These are phyloP conservation scores for Albophoma yamanashiensis DNA, from an alignment of 2,329 filamentous ascomycete species.

Conservation along the genomic window DNA sequence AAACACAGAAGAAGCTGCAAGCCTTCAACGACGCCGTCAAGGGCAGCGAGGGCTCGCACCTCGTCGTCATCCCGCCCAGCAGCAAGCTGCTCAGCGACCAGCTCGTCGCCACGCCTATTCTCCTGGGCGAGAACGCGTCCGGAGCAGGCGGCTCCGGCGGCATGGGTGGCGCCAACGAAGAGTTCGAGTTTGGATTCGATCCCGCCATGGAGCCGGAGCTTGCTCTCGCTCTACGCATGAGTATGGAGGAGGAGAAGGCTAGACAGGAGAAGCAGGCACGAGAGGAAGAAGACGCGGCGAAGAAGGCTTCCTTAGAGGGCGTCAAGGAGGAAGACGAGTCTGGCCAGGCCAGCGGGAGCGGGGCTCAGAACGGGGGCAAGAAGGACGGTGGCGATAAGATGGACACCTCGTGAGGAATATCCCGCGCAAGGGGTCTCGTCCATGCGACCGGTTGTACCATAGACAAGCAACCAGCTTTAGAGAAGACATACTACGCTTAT, in stretches of 20 bases:
- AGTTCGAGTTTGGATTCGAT: constrained; percentile 70
- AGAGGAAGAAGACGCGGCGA: constrained; percentile 60
- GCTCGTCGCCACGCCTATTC: constrained; percentile 78
- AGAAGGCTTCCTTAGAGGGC: constrained; percentile 66
- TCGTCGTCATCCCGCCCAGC: constrained; percentile 83
- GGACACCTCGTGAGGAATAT: constrained; percentile 59
- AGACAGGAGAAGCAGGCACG: constrained; percentile 77
- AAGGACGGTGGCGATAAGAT: constrained; percentile 63
- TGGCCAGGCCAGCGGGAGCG: constrained; percentile 33
- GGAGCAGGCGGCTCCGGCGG: constrained; percentile 45
- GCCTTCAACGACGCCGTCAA: constrained; percentile 93
- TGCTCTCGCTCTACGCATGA: constrained; percentile 90
- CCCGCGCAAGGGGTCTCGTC: background rate
- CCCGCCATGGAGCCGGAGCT: constrained; percentile 87
- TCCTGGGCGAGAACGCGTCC: constrained; percentile 67
- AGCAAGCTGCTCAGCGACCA: constrained; percentile 88
- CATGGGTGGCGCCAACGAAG: constrained; percentile 53
- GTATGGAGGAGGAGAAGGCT: constrained; percentile 95
- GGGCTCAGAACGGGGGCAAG: constrained; percentile 32
- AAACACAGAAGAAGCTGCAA: constrained; percentile 80
- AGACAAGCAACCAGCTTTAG: constrained; percentile 7
- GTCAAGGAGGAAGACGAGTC: constrained; percentile 73
- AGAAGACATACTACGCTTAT: background rate
- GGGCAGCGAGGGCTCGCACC: constrained; percentile 78
- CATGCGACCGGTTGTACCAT: constrained; percentile 20